A percentile compares a stretch with the other conserved stretches of the same genome.
These are phyloP conservation scores for Penicillium sumatraense DNA, from an alignment of 2,329 filamentous ascomycete species.

Conservation along the genomic window DNA sequence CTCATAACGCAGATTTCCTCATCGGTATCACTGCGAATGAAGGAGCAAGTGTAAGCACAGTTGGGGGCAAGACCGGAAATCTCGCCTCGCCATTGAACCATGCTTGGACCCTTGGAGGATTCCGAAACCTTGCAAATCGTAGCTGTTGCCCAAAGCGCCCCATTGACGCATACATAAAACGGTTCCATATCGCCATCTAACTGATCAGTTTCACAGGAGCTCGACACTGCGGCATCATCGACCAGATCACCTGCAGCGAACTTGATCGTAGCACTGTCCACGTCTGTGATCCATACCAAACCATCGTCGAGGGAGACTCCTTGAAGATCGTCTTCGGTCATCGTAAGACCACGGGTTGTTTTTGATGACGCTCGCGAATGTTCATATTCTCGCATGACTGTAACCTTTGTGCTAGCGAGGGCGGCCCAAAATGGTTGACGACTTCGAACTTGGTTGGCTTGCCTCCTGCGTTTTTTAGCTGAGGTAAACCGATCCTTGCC, in stretches of 20 bases:
- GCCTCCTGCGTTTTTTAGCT: conserved; percentile 84
- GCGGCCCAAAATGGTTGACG: conserved; percentile 94
- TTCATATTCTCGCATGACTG: conserved; percentile 89
- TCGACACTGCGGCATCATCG: conserved; percentile 38
- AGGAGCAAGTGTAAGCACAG: conserved; percentile 67
- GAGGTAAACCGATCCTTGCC: conserved; percentile 63
- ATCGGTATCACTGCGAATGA: conserved; percentile 61
- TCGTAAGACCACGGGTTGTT: conserved; percentile 42
- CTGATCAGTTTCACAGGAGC: conserved; percentile 33
- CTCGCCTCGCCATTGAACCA: conserved; percentile 62
- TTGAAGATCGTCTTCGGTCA: conserved; percentile 49
- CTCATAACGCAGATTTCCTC: conserved; percentile 64
- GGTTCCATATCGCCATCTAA: conserved; percentile 53
- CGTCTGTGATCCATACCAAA: conserved; percentile 52
- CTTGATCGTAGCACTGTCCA: conserved; percentile 52
- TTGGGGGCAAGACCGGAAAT: conserved; percentile 68
- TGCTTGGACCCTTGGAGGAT: conserved; percentile 48
- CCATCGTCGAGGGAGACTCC: conserved; percentile 47
- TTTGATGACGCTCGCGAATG: conserved; percentile 64
- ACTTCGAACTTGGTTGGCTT: conserved; percentile 86
- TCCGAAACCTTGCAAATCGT: conserved; percentile 55
- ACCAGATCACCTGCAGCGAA: conserved; percentile 51
- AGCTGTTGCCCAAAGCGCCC: conserved; percentile 67
- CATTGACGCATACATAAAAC: conserved; percentile 69
- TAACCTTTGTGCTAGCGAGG: conserved; percentile 93